phyloP scores from a whole-genome alignment of 305 asterid genomes.

The Solanum hybrid region DNA sequence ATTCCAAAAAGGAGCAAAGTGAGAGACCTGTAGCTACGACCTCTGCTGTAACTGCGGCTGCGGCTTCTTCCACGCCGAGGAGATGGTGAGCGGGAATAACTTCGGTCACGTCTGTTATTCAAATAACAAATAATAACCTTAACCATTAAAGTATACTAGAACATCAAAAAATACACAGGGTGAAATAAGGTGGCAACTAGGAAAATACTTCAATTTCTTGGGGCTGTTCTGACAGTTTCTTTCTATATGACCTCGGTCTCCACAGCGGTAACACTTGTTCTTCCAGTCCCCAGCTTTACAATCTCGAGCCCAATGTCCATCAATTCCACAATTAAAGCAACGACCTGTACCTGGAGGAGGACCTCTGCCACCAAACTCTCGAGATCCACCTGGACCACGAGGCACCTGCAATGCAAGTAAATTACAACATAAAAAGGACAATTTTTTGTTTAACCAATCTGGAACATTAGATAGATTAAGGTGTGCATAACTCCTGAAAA shows the following conservation, averaged over 20 bases:
- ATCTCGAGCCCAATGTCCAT: conserved; percentile 82
- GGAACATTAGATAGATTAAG: not conserved
- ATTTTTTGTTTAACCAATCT: not conserved
- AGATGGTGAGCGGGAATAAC: conserved; percentile 59
- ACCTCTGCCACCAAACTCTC: conserved; percentile 48
- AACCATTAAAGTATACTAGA: not conserved
- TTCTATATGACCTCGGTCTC: conserved; percentile 70
- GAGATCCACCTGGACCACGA: conserved; percentile 63
- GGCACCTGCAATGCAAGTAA: conserved; percentile 32
- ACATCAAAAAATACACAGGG: not conserved
- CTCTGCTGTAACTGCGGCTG: conserved; percentile 50
- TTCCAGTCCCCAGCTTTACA: conserved; percentile 80
- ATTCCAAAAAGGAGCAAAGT: not conserved
- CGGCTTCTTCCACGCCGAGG: conserved; percentile 52
- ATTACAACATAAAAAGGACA: not conserved
- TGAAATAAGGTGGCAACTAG: not conserved
- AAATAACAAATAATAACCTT: not conserved
- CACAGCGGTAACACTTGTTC: conserved; percentile 70
- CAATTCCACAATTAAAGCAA: conserved; percentile 70
- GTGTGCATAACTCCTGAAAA: not conserved
- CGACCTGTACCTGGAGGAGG: conserved; percentile 74
- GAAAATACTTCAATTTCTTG: conserved; percentile 35
- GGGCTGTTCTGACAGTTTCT: conserved; percentile 59
- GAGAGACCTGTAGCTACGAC: conserved; percentile 55
- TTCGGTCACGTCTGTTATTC: conserved; percentile 31